phyloP scores from a whole-genome alignment of 768 basidiomycete genomes.

The Pilatotrama ljubarskyi region DNA sequence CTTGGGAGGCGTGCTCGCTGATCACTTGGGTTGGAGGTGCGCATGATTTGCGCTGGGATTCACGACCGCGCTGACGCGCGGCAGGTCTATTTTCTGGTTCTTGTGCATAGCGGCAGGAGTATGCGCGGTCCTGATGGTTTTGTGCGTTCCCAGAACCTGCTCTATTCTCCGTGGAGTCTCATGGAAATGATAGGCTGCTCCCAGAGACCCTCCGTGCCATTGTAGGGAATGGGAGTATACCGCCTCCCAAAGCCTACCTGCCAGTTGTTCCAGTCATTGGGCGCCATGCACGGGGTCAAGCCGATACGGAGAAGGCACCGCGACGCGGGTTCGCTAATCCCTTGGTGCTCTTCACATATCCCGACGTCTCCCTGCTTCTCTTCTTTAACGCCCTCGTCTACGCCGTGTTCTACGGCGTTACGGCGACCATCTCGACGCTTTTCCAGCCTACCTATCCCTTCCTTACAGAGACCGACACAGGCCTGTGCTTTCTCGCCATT shows the following conservation, averaged over 20 bases:
- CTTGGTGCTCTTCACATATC: constrained; percentile 51
- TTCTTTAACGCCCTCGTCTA: constrained; percentile 54
- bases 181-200: constrained; percentile 34
- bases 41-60: not conserved
- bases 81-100: constrained; percentile 46
- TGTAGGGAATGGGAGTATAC: constrained; percentile 45
- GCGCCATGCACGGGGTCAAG: constrained; percentile 6
- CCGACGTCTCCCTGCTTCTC: constrained; percentile 57
- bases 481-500: constrained; percentile 75
- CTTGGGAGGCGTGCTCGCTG: constrained; percentile 47
- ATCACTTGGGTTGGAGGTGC: constrained; percentile 35
- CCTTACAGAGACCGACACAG: constrained; percentile 63
- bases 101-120: constrained; percentile 36
- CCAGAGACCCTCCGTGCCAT: constrained; percentile 50
- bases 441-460: constrained; percentile 59
- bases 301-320: constrained; percentile 22
- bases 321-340: constrained; percentile 51
- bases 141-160: constrained; percentile 26
- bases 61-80: not conserved
- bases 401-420: constrained; percentile 60
- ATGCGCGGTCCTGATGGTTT: constrained; percentile 37
- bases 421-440: constrained; percentile 60
- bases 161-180: not conserved
- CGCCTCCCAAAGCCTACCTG: constrained; percentile 31
- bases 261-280: constrained; percentile 37